Base-by-base conservation (phyloP, 495 filamentous ascomycete genomes). In the Xylona heveae region DNA sequence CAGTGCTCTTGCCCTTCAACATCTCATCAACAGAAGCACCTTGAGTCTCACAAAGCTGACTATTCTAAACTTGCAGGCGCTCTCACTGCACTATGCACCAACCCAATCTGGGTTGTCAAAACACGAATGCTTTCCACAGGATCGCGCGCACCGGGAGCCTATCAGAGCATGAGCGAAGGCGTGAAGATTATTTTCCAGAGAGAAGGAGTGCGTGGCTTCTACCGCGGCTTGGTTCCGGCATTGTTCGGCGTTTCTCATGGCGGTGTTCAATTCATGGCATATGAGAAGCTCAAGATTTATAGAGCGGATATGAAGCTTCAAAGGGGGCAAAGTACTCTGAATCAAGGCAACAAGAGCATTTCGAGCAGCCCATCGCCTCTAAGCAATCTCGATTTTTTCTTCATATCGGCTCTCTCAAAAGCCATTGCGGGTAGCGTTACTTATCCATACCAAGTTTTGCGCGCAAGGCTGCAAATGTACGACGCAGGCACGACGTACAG, bases 51-150 rank as follows among this genome's bases (percentile, higher is more conserved):
- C n/a, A n/a, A n/a, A n/a, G n/a, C n/a, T n/a, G n/a, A 12, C 22
- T 30, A 18, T 4, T 15, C 3, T 8, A 19, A 19, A n/a, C n/a
- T n/a, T n/a, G 6, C 30, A 68, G 71, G 71, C n/a, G 46, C 62
- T 19, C 43, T 77, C 13, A 85, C 81, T 4, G 75, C 80, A 22
- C 47, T 83, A 17, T 56, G 78, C 38, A 95, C 90, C 30, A 99
- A 99, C 47, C 88, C 88, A 3, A 76, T 99, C 45, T 99, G 88
- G 88, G 88, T 99, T 4, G 67, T 99, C 48, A 95, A 95, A 51
- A 99, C 88, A 2, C 78, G 88, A 31, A 95, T 99, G 85, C 59
- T 99, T 8, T 78, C 82, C 19, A 81, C 74, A 2, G 73, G 83
- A 42, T 63, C 64, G 28, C 52, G 57, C 24, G 59, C 66, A 16